phyloP scores from a whole-genome alignment of 495 filamentous ascomycete species.

The Parachaetomium inaequale region DNA sequence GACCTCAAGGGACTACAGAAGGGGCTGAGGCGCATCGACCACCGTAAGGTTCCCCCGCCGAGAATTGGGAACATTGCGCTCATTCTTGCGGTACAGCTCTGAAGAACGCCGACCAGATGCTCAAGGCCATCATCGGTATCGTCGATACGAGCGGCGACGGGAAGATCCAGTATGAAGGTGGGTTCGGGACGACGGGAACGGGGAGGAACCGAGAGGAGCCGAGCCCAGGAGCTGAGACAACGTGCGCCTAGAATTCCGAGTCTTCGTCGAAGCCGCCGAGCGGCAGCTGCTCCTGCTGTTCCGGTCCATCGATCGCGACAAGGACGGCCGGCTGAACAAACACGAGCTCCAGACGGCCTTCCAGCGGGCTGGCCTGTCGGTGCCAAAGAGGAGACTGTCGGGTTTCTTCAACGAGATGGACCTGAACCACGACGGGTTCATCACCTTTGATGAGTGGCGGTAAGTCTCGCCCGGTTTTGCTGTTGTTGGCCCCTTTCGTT shows the following conservation, averaged over 20 bases:
- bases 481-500: slow-evolving; percentile 2
- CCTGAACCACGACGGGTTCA: slow-evolving; percentile 79
- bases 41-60: slow-evolving; percentile 60
- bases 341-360: slow-evolving; percentile 76
- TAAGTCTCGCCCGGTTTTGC: slow-evolving; percentile 45
- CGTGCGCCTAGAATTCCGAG: slow-evolving; percentile 69
- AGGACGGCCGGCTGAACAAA: slow-evolving; percentile 86
- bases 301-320: slow-evolving; percentile 78
- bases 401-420: slow-evolving; percentile 88
- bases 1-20: slow-evolving; percentile 78
- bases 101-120: slow-evolving; percentile 88
- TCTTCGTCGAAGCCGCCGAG: slow-evolving; percentile 84
- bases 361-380: slow-evolving; percentile 67
- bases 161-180: slow-evolving; percentile 84
- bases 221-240: slow-evolving; percentile 12
- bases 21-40: slow-evolving; percentile 83
- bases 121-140: slow-evolving; percentile 69
- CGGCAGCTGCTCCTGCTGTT: slow-evolving; percentile 77
- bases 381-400: slow-evolving; percentile 72
- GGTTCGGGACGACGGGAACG: slow-evolving; percentile 5
- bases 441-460: slow-evolving; percentile 96
- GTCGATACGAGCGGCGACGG: slow-evolving; percentile 88
- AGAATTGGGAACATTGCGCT: slow-evolving; percentile 7
- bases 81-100: slow-evolving; percentile 55
- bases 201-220: not conserved